Conservation (phyloP, 495 filamentous ascomycete genomes). For the Aeminium ludgeri region DNA sequence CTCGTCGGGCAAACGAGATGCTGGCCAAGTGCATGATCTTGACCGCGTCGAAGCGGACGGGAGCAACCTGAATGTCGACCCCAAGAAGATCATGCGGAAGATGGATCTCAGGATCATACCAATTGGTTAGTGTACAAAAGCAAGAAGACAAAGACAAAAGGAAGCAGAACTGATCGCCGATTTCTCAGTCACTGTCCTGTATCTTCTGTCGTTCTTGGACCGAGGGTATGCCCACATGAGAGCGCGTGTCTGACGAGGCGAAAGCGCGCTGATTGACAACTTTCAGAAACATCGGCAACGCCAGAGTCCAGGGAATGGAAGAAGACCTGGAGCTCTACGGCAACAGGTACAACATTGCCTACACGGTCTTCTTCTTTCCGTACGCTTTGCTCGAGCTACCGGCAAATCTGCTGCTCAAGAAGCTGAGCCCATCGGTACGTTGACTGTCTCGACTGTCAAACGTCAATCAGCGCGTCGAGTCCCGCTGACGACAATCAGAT, state of each 20-base stretch:
- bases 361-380: conserved; percentile 49
- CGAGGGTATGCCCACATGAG: background rate
- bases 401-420: conserved; percentile 48
- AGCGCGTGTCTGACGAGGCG: background rate
- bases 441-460: too few relatives aligned
- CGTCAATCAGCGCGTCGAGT: too few relatives aligned
- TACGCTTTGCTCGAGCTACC: conserved; percentile 52
- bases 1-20: too few relatives aligned
- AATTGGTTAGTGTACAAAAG: background rate
- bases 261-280: background rate
- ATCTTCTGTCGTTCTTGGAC: conserved; percentile 7
- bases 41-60: background rate
- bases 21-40: too few relatives aligned
- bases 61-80: conserved; percentile 5
- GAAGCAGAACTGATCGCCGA: too few relatives aligned
- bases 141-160: too few relatives aligned
- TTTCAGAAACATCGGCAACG: conserved; percentile 5
- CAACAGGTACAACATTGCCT: conserved; percentile 33
- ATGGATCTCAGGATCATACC: conserved; percentile 6
- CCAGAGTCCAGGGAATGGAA: conserved; percentile 7
- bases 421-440: conserved; percentile 35
- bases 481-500: conserved; percentile 8
- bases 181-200: conserved; percentile 2
- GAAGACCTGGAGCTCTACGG: conserved; percentile 2
- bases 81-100: conserved; percentile 1